Evolutionary conservation across 1,284 basidiomycete genomes (phyloP).

Genomic region (Cryptococcus sp.): DNA sequence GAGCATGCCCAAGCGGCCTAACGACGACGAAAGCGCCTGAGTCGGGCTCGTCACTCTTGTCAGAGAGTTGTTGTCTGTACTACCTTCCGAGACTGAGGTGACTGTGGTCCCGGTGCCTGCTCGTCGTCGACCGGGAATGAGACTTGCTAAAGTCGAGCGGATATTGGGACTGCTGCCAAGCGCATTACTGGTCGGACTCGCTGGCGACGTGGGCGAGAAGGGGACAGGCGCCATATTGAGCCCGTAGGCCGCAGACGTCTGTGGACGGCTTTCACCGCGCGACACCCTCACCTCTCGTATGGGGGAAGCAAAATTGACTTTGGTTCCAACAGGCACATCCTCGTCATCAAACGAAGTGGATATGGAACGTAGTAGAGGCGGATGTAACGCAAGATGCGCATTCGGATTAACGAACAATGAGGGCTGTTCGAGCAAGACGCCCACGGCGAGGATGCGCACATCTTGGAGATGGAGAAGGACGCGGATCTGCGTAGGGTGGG

Average conservation of each 20-base stretch:
- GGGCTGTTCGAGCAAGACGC: slow-evolving; percentile 32
- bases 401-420: slow-evolving; percentile 47
- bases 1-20: slow-evolving; percentile 13
- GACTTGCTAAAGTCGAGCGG: slow-evolving; percentile 19
- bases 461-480: slow-evolving; percentile 46
- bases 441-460: slow-evolving; percentile 45
- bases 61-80: not conserved
- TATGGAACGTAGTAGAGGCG: slow-evolving; percentile 37
- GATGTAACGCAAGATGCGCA: slow-evolving; percentile 47
- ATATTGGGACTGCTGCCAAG: slow-evolving; percentile 4
- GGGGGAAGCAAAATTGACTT: not conserved
- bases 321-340: slow-evolving; percentile 1
- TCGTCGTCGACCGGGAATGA: slow-evolving; percentile 22
- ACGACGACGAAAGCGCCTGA: not conserved
- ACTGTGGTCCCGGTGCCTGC: not conserved
- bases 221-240: slow-evolving; percentile 2
- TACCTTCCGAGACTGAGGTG: not conserved
- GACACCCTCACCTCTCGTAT: not conserved
- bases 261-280: slow-evolving; percentile 18
- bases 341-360: slow-evolving; percentile 5
- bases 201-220: not conserved
- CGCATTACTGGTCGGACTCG: not conserved
- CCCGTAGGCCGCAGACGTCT: slow-evolving; percentile 18
- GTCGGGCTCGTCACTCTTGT: slow-evolving; percentile 1
- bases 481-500: slow-evolving; percentile 40